These are phyloP conservation scores for Sugiyamaella mastotermitis DNA, from an alignment of 805 yeast genomes.

Conservation along the genomic window DNA sequence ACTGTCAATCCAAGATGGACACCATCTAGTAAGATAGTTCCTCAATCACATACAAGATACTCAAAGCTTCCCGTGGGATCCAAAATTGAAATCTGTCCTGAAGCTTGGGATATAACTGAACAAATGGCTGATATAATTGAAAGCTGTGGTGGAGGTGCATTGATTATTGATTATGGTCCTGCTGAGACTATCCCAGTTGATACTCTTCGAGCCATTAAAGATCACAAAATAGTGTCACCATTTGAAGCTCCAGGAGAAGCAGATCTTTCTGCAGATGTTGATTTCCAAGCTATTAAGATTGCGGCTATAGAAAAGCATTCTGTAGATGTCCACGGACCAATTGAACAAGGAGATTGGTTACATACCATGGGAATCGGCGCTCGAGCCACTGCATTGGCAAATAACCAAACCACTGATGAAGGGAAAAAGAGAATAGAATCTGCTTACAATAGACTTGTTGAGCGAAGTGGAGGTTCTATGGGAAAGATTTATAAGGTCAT, in stretches of 20 bases:
- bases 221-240: slow-evolving; percentile 71
- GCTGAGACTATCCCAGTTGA: slow-evolving; percentile 57
- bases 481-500: slow-evolving; percentile 71
- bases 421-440: slow-evolving; percentile 47
- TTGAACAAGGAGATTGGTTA: slow-evolving; percentile 74
- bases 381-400: slow-evolving; percentile 46
- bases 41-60: slow-evolving; percentile 46
- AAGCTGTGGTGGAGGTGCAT: slow-evolving; percentile 50
- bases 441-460: slow-evolving; percentile 59
- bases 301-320: slow-evolving; percentile 28
- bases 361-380: slow-evolving; percentile 70
- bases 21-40: slow-evolving; percentile 50
- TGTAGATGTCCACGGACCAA: slow-evolving; percentile 47
- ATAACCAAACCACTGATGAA: slow-evolving; percentile 36
- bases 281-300: slow-evolving; percentile 52
- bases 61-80: slow-evolving; percentile 48
- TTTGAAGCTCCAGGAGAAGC: slow-evolving; percentile 71
- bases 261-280: slow-evolving; percentile 80
- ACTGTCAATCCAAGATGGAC: slow-evolving; percentile 55
- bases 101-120: slow-evolving; percentile 52
- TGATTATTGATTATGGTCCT: slow-evolving; percentile 77
- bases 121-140: slow-evolving; percentile 44
- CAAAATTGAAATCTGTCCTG: slow-evolving; percentile 69
- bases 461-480: slow-evolving; percentile 57
- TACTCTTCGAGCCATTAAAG: slow-evolving; percentile 64